Conservation (phyloP, 2,329 filamentous ascomycete species). For the Trichophyton rubrum region DNA sequence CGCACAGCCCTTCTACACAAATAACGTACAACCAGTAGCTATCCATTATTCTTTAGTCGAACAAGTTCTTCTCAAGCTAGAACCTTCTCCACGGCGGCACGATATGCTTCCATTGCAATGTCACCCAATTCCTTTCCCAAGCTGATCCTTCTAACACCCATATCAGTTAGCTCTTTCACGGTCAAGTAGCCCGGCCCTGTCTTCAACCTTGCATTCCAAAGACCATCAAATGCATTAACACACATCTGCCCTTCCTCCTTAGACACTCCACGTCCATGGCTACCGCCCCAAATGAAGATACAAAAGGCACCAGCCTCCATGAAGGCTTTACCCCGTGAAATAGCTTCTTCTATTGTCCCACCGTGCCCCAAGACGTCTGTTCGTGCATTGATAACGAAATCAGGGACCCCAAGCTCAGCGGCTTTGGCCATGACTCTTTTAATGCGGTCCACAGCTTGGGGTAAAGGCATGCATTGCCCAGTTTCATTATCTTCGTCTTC, state of each 20-base stretch:
- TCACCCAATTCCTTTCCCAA: conserved; percentile 10
- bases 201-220: conserved; percentile 19
- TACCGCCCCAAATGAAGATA: conserved; percentile 45
- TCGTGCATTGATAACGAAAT: conserved; percentile 43
- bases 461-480: conserved; percentile 24
- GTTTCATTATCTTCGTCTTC: conserved; percentile 37
- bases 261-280: conserved; percentile 27
- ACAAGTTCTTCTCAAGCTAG: neutral
- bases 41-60: neutral
- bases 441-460: conserved; percentile 37
- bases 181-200: conserved; percentile 9
- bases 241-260: conserved; percentile 34
- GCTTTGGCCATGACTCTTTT: conserved; percentile 33
- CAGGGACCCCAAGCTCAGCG: conserved; percentile 33
- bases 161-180: conserved; percentile 7
- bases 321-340: conserved; percentile 41
- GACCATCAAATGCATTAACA: conserved; percentile 35
- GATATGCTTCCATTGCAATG: conserved; percentile 11
- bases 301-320: conserved; percentile 43
- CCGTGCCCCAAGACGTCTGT: conserved; percentile 38
- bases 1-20: neutral
- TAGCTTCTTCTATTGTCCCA: conserved; percentile 32
- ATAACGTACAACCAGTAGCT: neutral
- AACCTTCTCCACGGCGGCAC: conserved; percentile 2
- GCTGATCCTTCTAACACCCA: conserved; percentile 10